Base-by-base conservation (phyloP, 371 early-diverging fungal genomes). In the Phascolomyces articulosus region DNA sequence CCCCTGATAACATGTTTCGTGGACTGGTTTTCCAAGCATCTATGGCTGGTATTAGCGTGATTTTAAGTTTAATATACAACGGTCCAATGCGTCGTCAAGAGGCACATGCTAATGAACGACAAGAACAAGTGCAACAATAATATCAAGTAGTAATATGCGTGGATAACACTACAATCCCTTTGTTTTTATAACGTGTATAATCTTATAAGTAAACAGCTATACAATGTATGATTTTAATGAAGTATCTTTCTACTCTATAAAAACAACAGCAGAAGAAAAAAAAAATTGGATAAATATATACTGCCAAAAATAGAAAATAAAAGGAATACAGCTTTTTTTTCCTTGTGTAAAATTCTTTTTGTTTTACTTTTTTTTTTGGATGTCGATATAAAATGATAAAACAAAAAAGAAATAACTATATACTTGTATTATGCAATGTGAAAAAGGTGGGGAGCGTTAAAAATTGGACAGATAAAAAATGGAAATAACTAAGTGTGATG, bases 21-120 rank as follows among this genome's bases (percentile, higher is more conserved):
- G 78, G 69, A 2, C 56, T 80, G 11, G 55, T 80, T 2, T 80
- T 80, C n/a, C 80, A 80, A 67, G 77, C 78, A 21, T 60, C 48
- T 3, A 65, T 68, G 55, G 70, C 80, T 20, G 68, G 65, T 11
- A 59, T 75, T 16, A 67, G 72, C 48, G 64, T 71, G 7, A 2
- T 80, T 0, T 63, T 80, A 31, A 55, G 73, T n/a, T 26, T 73
- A n/a, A 23, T 71, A 2, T 80, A 77, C 27, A 67, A 70, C 24
- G 80, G 80, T 2, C 73, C 66, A 2, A 80, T 80, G 80, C 28
- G 38, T 38, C 73, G 73, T 31, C 54, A 34, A 16, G 24, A 57
- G 18, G 57, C 64, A 54, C n/a, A 11, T 18, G 47, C 47, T 47
- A 18, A 47, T 4, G 13, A 47, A 18, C 51, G 51, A 1, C 51